phyloP scores from a whole-genome alignment of 2,329 filamentous ascomycete species.

The Daldinia sp. region DNA sequence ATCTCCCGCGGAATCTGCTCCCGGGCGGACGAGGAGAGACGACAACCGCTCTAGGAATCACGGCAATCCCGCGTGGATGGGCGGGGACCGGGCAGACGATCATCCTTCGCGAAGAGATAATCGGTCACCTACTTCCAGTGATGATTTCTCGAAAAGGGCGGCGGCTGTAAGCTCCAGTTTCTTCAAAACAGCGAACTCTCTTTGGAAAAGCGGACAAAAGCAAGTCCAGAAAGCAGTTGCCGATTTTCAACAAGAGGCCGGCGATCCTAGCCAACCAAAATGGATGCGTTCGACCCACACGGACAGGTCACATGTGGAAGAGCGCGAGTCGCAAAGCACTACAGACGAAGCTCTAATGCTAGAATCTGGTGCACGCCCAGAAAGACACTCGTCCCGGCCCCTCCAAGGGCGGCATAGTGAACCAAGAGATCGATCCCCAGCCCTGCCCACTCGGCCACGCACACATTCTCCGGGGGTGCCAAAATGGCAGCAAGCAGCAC shows the following conservation, averaged over 20 bases:
- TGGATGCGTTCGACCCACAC: conserved; percentile 87
- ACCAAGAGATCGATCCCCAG: conserved; percentile 60
- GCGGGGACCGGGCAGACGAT: conserved; percentile 57
- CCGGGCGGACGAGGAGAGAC: conserved; percentile 53
- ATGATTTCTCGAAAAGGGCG: conserved; percentile 81
- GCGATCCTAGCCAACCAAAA: conserved; percentile 82
- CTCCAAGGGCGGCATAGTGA: conserved; percentile 40
- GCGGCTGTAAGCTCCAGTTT: conserved; percentile 83
- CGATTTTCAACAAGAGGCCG: conserved; percentile 78
- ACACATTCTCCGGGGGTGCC: conserved; percentile 58
- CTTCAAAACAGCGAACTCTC: conserved; percentile 90
- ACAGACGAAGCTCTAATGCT: conserved; percentile 84
- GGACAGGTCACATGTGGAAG: conserved; percentile 49
- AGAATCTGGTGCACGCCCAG: conserved; percentile 70
- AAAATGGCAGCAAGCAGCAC: conserved; percentile 65
- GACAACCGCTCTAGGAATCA: conserved; percentile 49
- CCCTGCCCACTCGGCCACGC: conserved; percentile 53
- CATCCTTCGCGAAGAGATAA: conserved; percentile 60
- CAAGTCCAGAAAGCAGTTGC: conserved; percentile 91
- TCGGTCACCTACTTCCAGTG: conserved; percentile 65
- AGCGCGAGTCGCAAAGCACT: conserved; percentile 51
- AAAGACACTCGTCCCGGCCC: conserved; percentile 49
- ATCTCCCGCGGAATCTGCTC: conserved; percentile 58
- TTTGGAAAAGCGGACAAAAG: conserved; percentile 96
- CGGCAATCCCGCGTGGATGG: conserved; percentile 69